Evolutionary conservation across 345 rosid genomes (phyloP), one percentile per base, ranked within the genome.

Genomic region (Eucalyptus rudis): DNA sequence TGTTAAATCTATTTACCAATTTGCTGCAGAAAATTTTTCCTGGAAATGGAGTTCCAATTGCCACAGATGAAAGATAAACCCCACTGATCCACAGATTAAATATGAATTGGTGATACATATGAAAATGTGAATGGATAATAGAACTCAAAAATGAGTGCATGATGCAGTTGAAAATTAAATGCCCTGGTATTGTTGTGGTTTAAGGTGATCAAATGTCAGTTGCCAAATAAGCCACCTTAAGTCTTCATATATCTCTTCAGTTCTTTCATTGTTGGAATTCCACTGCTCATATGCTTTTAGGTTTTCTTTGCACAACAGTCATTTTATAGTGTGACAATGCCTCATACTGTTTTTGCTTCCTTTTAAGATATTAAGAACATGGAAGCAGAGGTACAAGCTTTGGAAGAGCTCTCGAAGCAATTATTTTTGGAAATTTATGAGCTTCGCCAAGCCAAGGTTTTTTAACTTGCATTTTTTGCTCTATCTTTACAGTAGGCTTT

Each of bases 401-500:
- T 97, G 86, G 99, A 97, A 89, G 99, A 97, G 93, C 96, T 98
- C 45, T 98, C 99, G 47, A 98, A 97, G 95, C 99, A 98, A 92
- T 94, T 98, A 47, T 98, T 98, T 93, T 90, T 98, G 94, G 99
- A 98, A 92, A 97, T 98, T 64, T 98, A 95, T 91, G 99, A 98
- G 94, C 99, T 98, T 92, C 98, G 96, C 89, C 99, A 97, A 89
- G 97, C 99, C 89, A 98, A 97, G 98, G 99, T 97, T 90, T 40
- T 90, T 68, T 44, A 50, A 62, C 29, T 49, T 49, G 51, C 83
- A 76, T 20, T 40, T 76, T 36, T 76, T 76, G 83, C 47, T 40
- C 22, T 76, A 36, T 76, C 24, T 40, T 76, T 13, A 76, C 27
- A 76, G 27, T 36, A 76, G 29, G 29, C 8, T 76, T 76, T 36